Conservation (phyloP, 2,329 filamentous ascomycete species). For the Trichoderma asperellum region DNA sequence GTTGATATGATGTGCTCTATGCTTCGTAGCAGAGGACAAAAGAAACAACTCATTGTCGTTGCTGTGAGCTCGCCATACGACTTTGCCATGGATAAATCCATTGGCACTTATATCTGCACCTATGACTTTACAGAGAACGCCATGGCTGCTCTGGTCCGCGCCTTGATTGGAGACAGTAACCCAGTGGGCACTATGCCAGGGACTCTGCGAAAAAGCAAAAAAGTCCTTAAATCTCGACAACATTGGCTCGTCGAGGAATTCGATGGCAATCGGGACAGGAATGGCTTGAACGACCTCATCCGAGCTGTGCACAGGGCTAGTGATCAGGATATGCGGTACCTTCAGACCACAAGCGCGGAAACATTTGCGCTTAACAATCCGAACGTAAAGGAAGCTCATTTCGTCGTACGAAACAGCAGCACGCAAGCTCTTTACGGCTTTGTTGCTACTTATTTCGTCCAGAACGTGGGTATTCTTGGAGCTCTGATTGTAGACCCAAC, state of each 20-base stretch:
- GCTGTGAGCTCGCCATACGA: constrained; percentile 96
- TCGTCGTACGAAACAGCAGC: constrained; percentile 91
- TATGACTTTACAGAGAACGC: constrained; percentile 96
- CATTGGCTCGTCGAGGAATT: constrained; percentile 94
- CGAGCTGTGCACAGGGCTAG: constrained; percentile 69
- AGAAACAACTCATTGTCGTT: constrained; percentile 88
- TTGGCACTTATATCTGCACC: constrained; percentile 91
- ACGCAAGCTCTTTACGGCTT: constrained; percentile 91
- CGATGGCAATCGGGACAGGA: constrained; percentile 75
- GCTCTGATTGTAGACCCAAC: constrained; percentile 87
- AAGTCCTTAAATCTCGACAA: constrained; percentile 84
- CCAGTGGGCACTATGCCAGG: constrained; percentile 66
- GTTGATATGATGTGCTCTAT: constrained; percentile 94
- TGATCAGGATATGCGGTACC: constrained; percentile 68
- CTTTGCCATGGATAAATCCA: constrained; percentile 88
- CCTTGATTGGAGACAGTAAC: constrained; percentile 75
- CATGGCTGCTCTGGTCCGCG: constrained; percentile 79
- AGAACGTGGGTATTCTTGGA: constrained; percentile 73
- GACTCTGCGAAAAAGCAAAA: constrained; percentile 84
- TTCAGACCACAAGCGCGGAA: constrained; percentile 69
- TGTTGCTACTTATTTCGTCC: constrained; percentile 83
- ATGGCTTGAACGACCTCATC: constrained; percentile 75
- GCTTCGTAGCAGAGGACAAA: constrained; percentile 74
- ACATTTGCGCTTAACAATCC: constrained; percentile 76
- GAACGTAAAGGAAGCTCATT: constrained; percentile 79